Base-by-base conservation (phyloP, 257 asterid species). In the Solanum corneliomulleri region DNA sequence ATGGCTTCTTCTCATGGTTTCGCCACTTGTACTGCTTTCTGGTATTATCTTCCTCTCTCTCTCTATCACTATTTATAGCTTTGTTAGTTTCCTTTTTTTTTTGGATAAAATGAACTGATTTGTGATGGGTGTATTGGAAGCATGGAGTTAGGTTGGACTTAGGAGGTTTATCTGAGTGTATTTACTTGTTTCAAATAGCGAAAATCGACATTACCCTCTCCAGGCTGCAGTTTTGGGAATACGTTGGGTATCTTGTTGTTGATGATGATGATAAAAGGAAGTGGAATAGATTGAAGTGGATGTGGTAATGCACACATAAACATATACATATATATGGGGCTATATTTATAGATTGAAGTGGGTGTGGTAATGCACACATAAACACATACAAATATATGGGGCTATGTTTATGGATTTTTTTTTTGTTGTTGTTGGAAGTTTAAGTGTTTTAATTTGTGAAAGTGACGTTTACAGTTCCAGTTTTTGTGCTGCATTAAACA, bases 1-100 rank as follows among this genome's bases (percentile, higher is more conserved):
- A 95, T 95, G 99, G 95, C 95, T 60, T 91, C 98, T 82, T 95
- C 98, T 89, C 88, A 96, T 91, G 99, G 98, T 82, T 96, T 95
- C 92, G 91, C 96, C 69, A 88, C 91, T 78, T 88, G 95, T 86
- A 94, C 99, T 45, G 96, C 98, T 88, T 96, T 94, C 90, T 95
- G 98, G 99, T 95, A 91, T 6, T 66, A 16, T 23, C 20, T 42
- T 58, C 39, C 9, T 72, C 27, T 71, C 60, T 49, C 6, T 47
- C 58, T 49, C 52, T 41, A 39, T 39, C 1, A 39, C 42, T 68
- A 13, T 68, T 68, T 27, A 68, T 12, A 27, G 74, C 37, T 68
- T 64, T 25, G 39, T 25, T 27, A 13, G 13, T 66, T 66, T 66
- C 72, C 35, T 3, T 68, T 27, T 68, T 27, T 68, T 60, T 62